A percentile compares a stretch with the other conserved stretches of the same genome.
These are phyloP conservation scores for Endoconidiophora laricicola DNA, from an alignment of 2,329 filamentous ascomycete genomes.

Conservation along the genomic window DNA sequence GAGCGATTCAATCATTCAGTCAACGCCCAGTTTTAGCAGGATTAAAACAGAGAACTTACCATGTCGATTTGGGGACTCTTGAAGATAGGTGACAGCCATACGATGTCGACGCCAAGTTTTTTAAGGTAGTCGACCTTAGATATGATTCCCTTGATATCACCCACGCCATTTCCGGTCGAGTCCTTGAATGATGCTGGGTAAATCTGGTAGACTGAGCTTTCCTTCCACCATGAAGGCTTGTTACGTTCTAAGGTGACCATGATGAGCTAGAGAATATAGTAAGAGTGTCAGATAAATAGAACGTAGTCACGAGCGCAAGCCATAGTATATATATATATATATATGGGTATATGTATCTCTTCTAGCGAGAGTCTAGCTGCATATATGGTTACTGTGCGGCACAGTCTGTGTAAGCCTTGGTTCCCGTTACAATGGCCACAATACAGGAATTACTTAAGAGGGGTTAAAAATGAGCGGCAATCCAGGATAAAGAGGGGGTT, in stretches of 20 bases:
- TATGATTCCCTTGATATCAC: constrained; percentile 41
- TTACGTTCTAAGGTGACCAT: neutral
- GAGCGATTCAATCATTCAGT: neutral
- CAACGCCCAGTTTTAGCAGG: neutral
- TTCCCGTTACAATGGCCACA: too few relatives aligned
- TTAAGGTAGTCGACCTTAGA: constrained; percentile 38
- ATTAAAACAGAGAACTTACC: constrained; percentile 20
- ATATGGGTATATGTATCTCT: too few relatives aligned
- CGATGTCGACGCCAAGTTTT: constrained; percentile 38
- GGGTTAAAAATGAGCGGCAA: too few relatives aligned
- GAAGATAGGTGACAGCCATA: constrained; percentile 36
- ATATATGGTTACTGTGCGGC: too few relatives aligned
- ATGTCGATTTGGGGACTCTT: constrained; percentile 46
- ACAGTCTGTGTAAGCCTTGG: too few relatives aligned
- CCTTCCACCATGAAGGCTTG: constrained; percentile 38
- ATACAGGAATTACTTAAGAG: too few relatives aligned
- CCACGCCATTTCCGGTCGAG: constrained; percentile 36
- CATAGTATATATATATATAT: too few relatives aligned
- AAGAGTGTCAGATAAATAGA: too few relatives aligned
- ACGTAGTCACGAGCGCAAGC: too few relatives aligned
- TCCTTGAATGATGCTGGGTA: constrained; percentile 47
- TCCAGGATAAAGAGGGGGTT: too few relatives aligned
- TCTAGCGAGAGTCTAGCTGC: too few relatives aligned
- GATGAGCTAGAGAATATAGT: neutral
- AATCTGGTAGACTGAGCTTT: constrained; percentile 43